A percentile compares a stretch with the other conserved stretches of the same genome.
Conservation (phyloP, 176 grass and related monocot species). For the Melocanna baccifera region DNA sequence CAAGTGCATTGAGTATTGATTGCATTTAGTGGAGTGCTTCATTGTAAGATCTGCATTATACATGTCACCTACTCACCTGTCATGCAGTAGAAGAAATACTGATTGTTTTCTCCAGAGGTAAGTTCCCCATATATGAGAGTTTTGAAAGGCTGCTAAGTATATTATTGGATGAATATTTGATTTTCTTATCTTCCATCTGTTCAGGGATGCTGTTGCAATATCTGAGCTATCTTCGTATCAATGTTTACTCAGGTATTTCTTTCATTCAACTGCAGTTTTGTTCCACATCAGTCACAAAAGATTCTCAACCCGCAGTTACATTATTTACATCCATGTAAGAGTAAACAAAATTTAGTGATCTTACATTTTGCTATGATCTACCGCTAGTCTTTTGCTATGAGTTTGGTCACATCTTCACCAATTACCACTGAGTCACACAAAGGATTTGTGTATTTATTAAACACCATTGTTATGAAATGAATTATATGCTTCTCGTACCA, state of each 20-base stretch:
- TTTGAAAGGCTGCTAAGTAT: not conserved
- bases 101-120: constrained; percentile 2
- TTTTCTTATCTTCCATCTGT: not conserved
- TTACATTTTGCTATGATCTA: not conserved
- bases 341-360: not conserved
- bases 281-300: not conserved
- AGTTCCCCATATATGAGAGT: not conserved
- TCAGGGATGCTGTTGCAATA: not conserved
- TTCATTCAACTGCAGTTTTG: not conserved
- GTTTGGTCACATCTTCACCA: not conserved
- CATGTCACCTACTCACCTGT: not conserved
- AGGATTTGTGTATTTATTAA: not conserved
- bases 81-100: not conserved
- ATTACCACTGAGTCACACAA: not conserved
- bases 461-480: not conserved
- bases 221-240: not conserved
- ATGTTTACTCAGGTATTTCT: constrained; percentile 28
- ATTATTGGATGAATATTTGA: not conserved
- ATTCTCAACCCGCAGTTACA: not conserved
- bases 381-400: not conserved
- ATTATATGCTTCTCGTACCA: not conserved
- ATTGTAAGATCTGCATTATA: not conserved
- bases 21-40: not conserved
- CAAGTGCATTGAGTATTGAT: not conserved
- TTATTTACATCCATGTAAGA: not conserved